Evolutionary conservation across 257 asterid genomes (phyloP).

Genomic region (Avicennia marina): DNA sequence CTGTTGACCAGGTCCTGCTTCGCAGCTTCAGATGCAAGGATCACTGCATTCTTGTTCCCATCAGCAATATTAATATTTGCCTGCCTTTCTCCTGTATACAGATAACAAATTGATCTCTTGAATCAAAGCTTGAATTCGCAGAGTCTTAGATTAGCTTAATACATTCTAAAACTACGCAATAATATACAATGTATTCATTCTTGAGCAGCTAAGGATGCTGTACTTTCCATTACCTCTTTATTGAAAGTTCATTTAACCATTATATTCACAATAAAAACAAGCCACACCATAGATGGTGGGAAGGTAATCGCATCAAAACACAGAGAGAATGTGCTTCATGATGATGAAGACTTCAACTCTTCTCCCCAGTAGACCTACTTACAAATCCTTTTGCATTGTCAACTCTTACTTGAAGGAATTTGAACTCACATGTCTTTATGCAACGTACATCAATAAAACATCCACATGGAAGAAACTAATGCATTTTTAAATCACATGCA

Average conservation of each 20-base stretch:
- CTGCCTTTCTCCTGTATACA: slow-evolving; percentile 85
- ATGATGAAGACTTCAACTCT: too few species aligned
- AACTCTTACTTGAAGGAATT: too few species aligned
- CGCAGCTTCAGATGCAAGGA: slow-evolving; percentile 91
- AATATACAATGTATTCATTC: background rate
- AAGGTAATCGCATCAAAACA: too few species aligned
- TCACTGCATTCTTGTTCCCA: slow-evolving; percentile 60
- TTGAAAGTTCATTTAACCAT: too few species aligned
- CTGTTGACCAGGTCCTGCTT: slow-evolving; percentile 80
- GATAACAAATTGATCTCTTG: slow-evolving; percentile 8
- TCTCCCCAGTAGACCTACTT: too few species aligned
- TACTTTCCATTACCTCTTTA: too few species aligned
- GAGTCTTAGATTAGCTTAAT: background rate
- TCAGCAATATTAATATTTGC: slow-evolving; percentile 77
- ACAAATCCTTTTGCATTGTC: too few species aligned
- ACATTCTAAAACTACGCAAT: background rate
- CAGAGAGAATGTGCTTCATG: too few species aligned
- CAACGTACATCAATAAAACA: background rate
- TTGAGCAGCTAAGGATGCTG: too few species aligned
- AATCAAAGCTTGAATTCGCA: background rate
- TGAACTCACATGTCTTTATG: background rate
- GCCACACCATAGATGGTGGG: too few species aligned
- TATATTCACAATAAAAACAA: too few species aligned
- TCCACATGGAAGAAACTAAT: background rate
- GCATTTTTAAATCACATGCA: background rate